Percentiles rank a stretch among this genome's conserved stretches.
phyloP scores from a whole-genome alignment of 2,329 filamentous ascomycete species.

The Davidsoniella eucalypti region DNA sequence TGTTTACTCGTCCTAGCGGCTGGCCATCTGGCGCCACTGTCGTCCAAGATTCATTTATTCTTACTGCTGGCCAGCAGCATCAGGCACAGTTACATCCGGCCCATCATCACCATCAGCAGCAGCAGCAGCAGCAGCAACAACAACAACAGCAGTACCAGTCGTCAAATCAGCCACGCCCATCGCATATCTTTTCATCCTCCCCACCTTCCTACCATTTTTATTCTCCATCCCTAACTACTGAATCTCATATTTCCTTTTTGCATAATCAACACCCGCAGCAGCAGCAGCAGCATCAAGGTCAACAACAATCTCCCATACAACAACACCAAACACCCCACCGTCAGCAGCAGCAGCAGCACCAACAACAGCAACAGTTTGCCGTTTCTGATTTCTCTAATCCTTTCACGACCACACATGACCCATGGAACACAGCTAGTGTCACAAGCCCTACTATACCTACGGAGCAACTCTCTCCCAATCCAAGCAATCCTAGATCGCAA shows the following conservation, averaged over 20 bases:
- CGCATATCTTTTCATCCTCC: slow-evolving; percentile 2
- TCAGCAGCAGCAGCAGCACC: slow-evolving; percentile 4
- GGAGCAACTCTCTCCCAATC: slow-evolving; percentile 1
- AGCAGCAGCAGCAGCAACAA: neutral
- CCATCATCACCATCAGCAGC: neutral
- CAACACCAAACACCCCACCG: too few relatives aligned
- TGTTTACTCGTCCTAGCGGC: neutral
- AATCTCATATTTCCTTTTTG: slow-evolving; percentile 5
- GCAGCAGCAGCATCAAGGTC: neutral
- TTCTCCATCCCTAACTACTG: neutral
- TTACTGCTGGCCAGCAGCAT: slow-evolving; percentile 1
- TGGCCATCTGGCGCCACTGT: slow-evolving; percentile 10
- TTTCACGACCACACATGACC: neutral
- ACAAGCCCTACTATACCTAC: slow-evolving; percentile 1
- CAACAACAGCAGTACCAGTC: slow-evolving; percentile 1
- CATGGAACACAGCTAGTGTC: neutral
- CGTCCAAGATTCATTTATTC: slow-evolving; percentile 6
- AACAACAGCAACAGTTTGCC: neutral
- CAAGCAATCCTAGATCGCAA: neutral
- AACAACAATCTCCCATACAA: neutral
- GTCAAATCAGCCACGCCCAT: neutral
- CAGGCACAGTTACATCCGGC: slow-evolving; percentile 7
- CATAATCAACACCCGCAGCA: neutral
- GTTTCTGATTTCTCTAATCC: neutral
- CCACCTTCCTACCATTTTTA: neutral